Evolutionary conservation across 306 rosid species (phyloP).

Genomic region (Gastrolobium bilobum): DNA sequence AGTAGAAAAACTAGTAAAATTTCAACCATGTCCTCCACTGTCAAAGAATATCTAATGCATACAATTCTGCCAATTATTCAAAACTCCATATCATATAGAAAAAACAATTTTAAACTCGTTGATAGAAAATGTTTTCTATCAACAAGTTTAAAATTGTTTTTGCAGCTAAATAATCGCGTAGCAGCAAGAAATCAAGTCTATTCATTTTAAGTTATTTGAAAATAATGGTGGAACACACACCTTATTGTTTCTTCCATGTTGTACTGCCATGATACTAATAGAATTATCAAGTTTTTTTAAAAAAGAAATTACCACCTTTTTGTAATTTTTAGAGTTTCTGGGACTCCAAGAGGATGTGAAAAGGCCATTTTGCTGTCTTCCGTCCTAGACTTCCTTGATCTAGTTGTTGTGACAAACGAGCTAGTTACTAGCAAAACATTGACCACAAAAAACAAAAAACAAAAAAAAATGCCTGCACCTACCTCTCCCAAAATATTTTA

Average conservation of each 20-base stretch:
- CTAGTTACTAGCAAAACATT: not conserved
- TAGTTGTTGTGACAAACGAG: slow-evolving; percentile 7
- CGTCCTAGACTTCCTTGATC: not conserved
- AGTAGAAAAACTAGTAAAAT: slow-evolving; percentile 11
- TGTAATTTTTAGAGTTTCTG: not conserved
- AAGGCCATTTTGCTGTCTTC: not conserved
- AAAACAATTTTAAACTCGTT: not conserved
- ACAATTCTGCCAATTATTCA: not conserved
- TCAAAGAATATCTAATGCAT: not conserved
- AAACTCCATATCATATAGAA: not conserved
- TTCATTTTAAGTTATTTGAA: not conserved
- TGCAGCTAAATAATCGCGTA: not conserved
- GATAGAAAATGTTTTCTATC: slow-evolving; percentile 4
- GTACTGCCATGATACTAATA: not conserved
- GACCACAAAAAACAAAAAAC: no score
- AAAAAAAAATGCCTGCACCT: no score
- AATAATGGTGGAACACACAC: not conserved
- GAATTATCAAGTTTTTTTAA: not conserved
- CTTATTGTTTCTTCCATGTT: not conserved
- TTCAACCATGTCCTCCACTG: not conserved
- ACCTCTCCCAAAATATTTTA: not conserved
- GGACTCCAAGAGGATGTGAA: not conserved
- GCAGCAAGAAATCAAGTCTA: not conserved
- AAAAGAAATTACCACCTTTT: slow-evolving; percentile 10
- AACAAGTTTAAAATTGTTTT: no score